These are phyloP conservation scores for Jamesozyma piceae DNA, from an alignment of 805 yeast species.

Conservation along the genomic window DNA sequence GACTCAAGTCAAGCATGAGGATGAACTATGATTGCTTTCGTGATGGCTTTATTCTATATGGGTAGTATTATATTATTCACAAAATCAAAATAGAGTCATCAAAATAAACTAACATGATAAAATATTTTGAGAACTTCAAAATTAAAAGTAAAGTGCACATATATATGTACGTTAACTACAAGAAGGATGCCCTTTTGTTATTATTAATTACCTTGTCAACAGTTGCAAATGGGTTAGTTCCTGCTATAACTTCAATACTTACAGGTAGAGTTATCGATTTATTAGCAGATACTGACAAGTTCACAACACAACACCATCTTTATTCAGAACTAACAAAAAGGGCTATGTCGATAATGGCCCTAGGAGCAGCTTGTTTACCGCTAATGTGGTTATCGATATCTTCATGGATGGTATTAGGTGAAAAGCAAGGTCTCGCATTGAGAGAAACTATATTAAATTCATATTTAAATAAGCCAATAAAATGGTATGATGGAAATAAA, in stretches of 20 bases:
- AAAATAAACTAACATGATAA: too few relatives aligned
- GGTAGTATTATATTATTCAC: too few relatives aligned
- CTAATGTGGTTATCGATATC: slow-evolving; percentile 46
- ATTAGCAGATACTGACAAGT: slow-evolving; percentile 20
- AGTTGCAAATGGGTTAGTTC: slow-evolving; percentile 42
- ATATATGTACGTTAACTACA: slow-evolving; percentile 15
- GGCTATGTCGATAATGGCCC: slow-evolving; percentile 34
- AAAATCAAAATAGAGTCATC: too few relatives aligned
- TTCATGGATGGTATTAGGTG: slow-evolving; percentile 65
- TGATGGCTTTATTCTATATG: not conserved
- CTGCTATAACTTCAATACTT: slow-evolving; percentile 54
- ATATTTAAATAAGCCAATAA: slow-evolving; percentile 36
- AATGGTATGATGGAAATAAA: slow-evolving; percentile 55
- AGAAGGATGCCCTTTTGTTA: slow-evolving; percentile 21
- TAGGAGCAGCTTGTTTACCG: slow-evolving; percentile 40
- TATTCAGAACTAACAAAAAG: slow-evolving; percentile 34
- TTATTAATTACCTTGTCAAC: slow-evolving; percentile 33
- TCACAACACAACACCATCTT: slow-evolving; percentile 35
- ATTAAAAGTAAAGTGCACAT: slow-evolving; percentile 7
- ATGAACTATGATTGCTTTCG: not conserved
- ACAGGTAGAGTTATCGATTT: slow-evolving; percentile 55
- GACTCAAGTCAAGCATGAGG: not conserved
- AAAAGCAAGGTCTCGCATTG: slow-evolving; percentile 51
- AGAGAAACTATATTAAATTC: slow-evolving; percentile 38
- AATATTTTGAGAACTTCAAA: too few relatives aligned